phyloP scores from a whole-genome alignment of 768 basidiomycete genomes.

The Pleurotus tuber-regium region DNA sequence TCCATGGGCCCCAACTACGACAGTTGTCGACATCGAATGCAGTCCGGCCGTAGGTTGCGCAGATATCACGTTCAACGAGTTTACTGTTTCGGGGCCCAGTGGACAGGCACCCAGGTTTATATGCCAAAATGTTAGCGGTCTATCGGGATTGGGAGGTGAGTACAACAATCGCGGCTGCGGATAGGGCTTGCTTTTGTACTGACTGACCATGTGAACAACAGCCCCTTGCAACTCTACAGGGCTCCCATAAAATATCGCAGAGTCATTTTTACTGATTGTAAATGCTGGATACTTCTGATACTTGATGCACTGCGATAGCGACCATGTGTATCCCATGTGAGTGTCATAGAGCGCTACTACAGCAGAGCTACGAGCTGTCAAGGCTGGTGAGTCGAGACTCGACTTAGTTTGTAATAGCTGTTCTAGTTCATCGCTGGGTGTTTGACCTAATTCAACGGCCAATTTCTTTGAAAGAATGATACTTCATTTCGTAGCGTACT shows the following conservation, averaged over 20 bases:
- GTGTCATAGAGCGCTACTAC: neutral
- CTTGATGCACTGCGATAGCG: neutral
- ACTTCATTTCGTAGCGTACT: too few species aligned
- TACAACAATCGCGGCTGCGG: too few species aligned
- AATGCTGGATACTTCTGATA: neutral
- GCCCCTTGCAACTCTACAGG: neutral
- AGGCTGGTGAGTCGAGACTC: too few species aligned
- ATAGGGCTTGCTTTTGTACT: neutral
- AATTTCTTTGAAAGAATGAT: too few species aligned
- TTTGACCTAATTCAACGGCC: too few species aligned
- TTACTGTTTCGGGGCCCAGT: conserved; percentile 35
- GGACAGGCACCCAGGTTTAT: conserved; percentile 35
- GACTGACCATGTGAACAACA: neutral
- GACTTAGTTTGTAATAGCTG: too few species aligned
- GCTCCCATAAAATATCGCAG: neutral
- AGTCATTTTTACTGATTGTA: neutral
- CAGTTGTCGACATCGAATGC: conserved; percentile 52
- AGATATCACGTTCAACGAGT: conserved; percentile 38
- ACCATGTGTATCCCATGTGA: neutral
- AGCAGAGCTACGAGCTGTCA: neutral
- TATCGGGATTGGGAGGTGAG: conserved; percentile 34
- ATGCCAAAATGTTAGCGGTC: conserved; percentile 44
- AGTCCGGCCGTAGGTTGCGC: conserved; percentile 46
- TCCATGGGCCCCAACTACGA: neutral
- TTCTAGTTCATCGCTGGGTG: too few species aligned